Evolutionary conservation across 805 yeast species (phyloP), one percentile per base, ranked within the genome.

Genomic region (Nakazawaea pomicola): DNA sequence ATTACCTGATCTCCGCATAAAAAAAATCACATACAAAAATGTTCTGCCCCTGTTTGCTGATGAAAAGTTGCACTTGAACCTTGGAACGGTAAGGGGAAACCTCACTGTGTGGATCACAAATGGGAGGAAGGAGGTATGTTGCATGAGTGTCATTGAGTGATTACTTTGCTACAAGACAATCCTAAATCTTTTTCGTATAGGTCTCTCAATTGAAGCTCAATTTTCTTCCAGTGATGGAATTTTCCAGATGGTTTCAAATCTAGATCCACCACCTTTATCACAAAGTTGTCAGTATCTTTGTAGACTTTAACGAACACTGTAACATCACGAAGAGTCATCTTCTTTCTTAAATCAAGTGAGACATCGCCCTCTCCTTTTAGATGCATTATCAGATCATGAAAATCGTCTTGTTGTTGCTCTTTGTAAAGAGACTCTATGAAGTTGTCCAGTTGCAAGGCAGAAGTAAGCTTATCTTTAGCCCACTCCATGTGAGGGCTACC

Each of bases 321-420:
- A 12, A 72, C 72, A 49, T 76, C 81, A 46, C 76, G 60, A 37
- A 76, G 49, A 0, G 80, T 70, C 80, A 76, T 76, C 2, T 67
- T 63, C 16, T 64, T 52, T 6, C 65, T 58, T 20, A 75, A 49
- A 23, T 58, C 61, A 1, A 64, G 64, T 44, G 64, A 63, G 8
- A 71, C 77, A 46, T 70, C 75, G 2, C 55, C 46, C 21, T 58
- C 67, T 16, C 56, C 56, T 5, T 49, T 38, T 9, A 68, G 55
- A 15, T 52, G 46, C 5, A 37, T 30, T n/a, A 72, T 45, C 45
- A 65, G 70, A 9, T 54, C 56, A 35, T 55, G 50, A 29, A 61
- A 56, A 19, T 61, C 53, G 15, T 52, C 44, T 16, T 49, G 51
- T 18, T 64, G 47, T 16, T 75, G 77, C 29, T 68, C 49, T 5